Evolutionary conservation across 352 stramenopile species (phyloP), one percentile per base, ranked within the genome.

Genomic region (Saprolegnia parasitica): DNA sequence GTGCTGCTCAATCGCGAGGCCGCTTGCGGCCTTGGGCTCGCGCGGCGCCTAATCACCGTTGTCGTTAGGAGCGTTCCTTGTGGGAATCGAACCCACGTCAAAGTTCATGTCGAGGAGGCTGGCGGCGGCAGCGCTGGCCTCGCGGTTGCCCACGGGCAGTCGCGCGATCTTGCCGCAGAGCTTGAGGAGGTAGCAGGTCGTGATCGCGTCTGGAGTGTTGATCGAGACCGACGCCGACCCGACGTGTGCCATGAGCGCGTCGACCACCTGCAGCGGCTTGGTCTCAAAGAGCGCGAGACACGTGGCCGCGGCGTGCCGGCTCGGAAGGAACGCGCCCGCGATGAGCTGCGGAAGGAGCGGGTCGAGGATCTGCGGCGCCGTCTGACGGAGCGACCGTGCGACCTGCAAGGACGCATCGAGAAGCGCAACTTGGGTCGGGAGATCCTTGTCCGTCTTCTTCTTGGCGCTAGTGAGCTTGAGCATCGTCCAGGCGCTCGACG

Each of bases 361-460:
- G 6, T 61, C 63, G 18, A 76, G 72, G 26, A 76, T 57, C 1
- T 73, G 61, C 29, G 72, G 68, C 4, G 56, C 65, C 23, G 73
- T 64, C 9, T 35, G 26, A 4, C 82, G 39, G 68, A 89, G 75
- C 72, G 85, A 87, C 18, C 81, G 80, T n/a, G 90, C 65, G 1
- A 73, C 72, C 57, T 93, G 85, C 32, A 87, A 78, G 20, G 81
- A 74, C 20, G 77, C 83, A 2, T 67, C 73, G 35, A 91, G 71
- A 24, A 76, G 68, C 18, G 79, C 82, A 63, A 89, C 70, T 58
- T 88, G 81, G 8, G 78, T 76, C 0, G 74, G 75, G 35, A 79
- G 80, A 21, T 88, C 81, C 35, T 88, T 88, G 72, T 86, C 84
- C 13, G 76, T 49, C n/a, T 77, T 77, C 49, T 89, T 89, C 49